These are phyloP conservation scores for Jamesozyma jinghongensis DNA, from an alignment of 805 yeast genomes.

Conservation along the genomic window DNA sequence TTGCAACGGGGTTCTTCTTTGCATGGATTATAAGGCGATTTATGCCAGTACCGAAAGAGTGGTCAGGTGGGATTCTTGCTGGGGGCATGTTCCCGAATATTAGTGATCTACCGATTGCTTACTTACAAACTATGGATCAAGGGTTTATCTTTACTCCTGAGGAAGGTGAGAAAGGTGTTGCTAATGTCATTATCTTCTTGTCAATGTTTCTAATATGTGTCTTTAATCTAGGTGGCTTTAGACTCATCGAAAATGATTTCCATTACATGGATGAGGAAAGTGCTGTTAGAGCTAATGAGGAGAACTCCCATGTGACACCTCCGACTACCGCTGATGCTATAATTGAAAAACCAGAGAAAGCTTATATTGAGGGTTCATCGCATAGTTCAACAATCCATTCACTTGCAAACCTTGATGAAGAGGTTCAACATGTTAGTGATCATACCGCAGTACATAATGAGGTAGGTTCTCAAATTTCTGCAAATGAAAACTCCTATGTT, in stretches of 20 bases:
- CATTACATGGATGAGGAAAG: conserved; percentile 22
- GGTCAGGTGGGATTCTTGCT: conserved; percentile 63
- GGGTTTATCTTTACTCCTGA: conserved; percentile 47
- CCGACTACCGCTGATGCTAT: not conserved
- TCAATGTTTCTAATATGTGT: conserved; percentile 57
- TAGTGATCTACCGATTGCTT: conserved; percentile 71
- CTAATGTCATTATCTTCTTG: conserved; percentile 70
- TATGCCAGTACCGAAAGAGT: conserved; percentile 48
- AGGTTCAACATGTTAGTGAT: no score
- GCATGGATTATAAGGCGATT: conserved; percentile 30
- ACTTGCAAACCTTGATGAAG: not conserved
- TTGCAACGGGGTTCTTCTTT: conserved; percentile 40
- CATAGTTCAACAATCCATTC: not conserved
- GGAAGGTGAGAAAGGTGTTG: conserved; percentile 68
- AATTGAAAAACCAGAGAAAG: not conserved
- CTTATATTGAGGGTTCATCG: not conserved
- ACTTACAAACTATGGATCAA: conserved; percentile 56
- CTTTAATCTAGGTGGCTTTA: conserved; percentile 69
- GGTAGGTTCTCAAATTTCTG: no score
- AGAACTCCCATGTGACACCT: no score
- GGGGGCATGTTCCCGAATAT: conserved; percentile 70
- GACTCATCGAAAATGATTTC: conserved; percentile 64
- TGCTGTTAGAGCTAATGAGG: conserved; percentile 6
- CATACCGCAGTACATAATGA: no score
- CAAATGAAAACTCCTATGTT: no score